Percentiles rank a stretch among this genome's conserved stretches.
phyloP scores from a whole-genome alignment of 2,329 filamentous ascomycete genomes.

The Cladophialophora bantiana region DNA sequence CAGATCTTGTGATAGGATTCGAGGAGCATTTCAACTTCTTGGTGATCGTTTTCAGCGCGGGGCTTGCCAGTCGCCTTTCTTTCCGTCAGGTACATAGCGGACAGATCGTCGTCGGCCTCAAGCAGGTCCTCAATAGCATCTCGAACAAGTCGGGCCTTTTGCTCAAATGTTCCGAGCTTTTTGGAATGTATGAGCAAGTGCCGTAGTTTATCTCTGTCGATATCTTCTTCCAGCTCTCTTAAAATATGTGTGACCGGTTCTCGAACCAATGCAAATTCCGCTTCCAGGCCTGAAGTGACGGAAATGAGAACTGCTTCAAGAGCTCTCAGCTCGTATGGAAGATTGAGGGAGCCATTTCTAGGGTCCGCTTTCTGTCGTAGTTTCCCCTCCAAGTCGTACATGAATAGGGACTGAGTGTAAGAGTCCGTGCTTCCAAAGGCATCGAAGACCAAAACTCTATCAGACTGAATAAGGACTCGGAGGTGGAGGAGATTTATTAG shows the following conservation, averaged over 20 bases:
- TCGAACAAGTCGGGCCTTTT: slow-evolving; percentile 90
- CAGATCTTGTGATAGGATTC: slow-evolving; percentile 98
- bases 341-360: slow-evolving; percentile 48
- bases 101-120: slow-evolving; percentile 93
- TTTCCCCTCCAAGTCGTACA: slow-evolving; percentile 95
- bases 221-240: slow-evolving; percentile 91
- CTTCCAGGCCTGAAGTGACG: slow-evolving; percentile 88
- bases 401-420: slow-evolving; percentile 94
- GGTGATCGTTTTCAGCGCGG: slow-evolving; percentile 83
- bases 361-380: slow-evolving; percentile 72
- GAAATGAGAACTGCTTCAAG: slow-evolving; percentile 94
- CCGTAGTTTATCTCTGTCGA: slow-evolving; percentile 90
- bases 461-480: slow-evolving; percentile 91
- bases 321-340: slow-evolving; percentile 95
- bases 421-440: slow-evolving; percentile 94
- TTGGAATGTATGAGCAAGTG: slow-evolving; percentile 93
- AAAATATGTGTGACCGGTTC: slow-evolving; percentile 91
- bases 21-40: slow-evolving; percentile 94
- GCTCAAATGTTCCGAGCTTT: slow-evolving; percentile 94
- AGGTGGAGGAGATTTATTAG: slow-evolving; percentile 96
- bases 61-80: slow-evolving; percentile 73
- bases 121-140: slow-evolving; percentile 95
- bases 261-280: slow-evolving; percentile 90
- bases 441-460: slow-evolving; percentile 93
- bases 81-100: slow-evolving; percentile 94